phyloP scores from a whole-genome alignment of 2,329 filamentous ascomycete genomes.

The Verticillium nonalfalfae region DNA sequence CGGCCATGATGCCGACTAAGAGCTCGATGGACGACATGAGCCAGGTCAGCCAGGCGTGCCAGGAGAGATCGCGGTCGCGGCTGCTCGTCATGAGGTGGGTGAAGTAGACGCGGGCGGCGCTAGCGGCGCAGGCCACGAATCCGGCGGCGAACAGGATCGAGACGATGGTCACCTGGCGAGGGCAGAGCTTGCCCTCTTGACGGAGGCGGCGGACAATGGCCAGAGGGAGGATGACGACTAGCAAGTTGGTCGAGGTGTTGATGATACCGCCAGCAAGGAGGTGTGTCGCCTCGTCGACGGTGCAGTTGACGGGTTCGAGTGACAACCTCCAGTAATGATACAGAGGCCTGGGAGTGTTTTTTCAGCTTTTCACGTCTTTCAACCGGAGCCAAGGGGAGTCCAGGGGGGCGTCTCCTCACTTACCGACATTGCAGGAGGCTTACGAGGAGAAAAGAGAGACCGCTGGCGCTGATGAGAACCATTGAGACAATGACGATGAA shows the following conservation, averaged over 20 bases:
- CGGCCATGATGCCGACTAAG: constrained; percentile 10
- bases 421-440: constrained; percentile 32
- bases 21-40: constrained; percentile 15
- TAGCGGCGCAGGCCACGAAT: constrained; percentile 34
- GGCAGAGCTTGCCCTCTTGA: constrained; percentile 33
- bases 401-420: constrained; percentile 6
- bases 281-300: constrained; percentile 40
- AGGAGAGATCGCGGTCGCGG: constrained; percentile 23
- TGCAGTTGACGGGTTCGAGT: constrained; percentile 24
- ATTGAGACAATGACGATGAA: constrained; percentile 21
- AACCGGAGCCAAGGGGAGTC: background rate
- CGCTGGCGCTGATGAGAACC: constrained; percentile 20
- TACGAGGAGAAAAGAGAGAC: constrained; percentile 20
- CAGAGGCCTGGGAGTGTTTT: constrained; percentile 22
- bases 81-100: constrained; percentile 21
- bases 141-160: constrained; percentile 42
- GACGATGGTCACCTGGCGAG: constrained; percentile 38
- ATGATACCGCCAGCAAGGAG: constrained; percentile 48
- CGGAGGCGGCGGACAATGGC: constrained; percentile 29
- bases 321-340: constrained; percentile 30
- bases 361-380: background rate
- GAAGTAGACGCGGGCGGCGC: constrained; percentile 29
- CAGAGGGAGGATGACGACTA: constrained; percentile 46
- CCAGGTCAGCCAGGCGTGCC: constrained; percentile 27
- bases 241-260: constrained; percentile 54